Base-by-base conservation (phyloP, 768 basidiomycete genomes). In the Lentinula boryana region DNA sequence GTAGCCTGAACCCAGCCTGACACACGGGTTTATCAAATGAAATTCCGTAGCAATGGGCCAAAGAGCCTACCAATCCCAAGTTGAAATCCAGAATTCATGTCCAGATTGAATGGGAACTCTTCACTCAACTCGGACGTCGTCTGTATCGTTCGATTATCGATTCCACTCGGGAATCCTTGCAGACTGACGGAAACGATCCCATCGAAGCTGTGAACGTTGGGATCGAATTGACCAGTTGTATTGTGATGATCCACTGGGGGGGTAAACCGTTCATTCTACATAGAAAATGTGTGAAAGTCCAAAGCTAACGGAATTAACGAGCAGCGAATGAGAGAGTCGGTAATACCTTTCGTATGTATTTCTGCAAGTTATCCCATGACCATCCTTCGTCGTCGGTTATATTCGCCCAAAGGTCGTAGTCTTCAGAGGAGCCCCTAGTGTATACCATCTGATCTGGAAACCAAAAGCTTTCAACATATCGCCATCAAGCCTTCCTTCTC, bases 31-130 rank as follows among this genome's bases (percentile, higher is more conserved):
- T 15, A 15, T 32, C 23, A 40, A 27, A 43, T 16, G n/a, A n/a
- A 12, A 52, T 5, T 1, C 4, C 15, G 15, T 21, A 32, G 43
- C 10, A 48, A 7, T 27, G 21, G 16, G n/a, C 16, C 10, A 35
- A 18, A 40, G 40, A 56, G 49, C 68, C 15, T 32, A 74, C 73
- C 69, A 13, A 74, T 35, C 7, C 75, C 75, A 5, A 75, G 60
- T 1, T 64, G 63, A 32, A 61, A 56, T 2, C 75, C 75, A 2
- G 67, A 63, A 60, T 76, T 74, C 57, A 67, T 65, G 62, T 76
- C 75, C 21, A 63, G 13, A 35, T 70, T 72, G 63, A 64, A 75
- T 1, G 71, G 72, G 59, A 72, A 76, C 27, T 69, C 67, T 1
- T 66, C 60, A 4, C 60, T 35, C 8, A 70, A 44, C 36, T 70